Percentiles rank a stretch among this genome's conserved stretches.
phyloP scores from a whole-genome alignment of 306 rosid species.

The Echinosophora koreensis region DNA sequence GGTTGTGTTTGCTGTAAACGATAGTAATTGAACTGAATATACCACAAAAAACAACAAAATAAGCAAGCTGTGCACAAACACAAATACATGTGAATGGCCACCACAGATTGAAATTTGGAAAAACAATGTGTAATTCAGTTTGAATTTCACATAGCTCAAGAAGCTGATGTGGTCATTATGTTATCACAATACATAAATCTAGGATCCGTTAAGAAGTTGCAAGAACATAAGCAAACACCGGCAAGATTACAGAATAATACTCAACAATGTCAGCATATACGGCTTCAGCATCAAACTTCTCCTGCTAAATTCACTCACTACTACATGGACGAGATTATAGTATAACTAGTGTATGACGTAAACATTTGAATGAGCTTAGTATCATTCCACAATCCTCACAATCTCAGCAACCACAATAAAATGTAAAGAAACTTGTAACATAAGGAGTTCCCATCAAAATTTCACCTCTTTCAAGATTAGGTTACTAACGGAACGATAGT shows the following conservation, averaged over 20 bases:
- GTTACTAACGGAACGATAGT: slow-evolving; percentile 53
- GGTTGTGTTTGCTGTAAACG: background rate
- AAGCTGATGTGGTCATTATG: background rate
- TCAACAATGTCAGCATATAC: slow-evolving; percentile 8
- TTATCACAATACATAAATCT: background rate
- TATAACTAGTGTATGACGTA: background rate
- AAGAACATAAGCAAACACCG: background rate
- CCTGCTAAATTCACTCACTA: background rate
- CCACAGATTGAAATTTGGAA: background rate
- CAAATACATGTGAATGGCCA: background rate
- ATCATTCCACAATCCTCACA: background rate
- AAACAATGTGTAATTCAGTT: background rate
- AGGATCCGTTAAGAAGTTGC: background rate
- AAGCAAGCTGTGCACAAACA: background rate
- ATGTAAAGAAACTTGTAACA: background rate
- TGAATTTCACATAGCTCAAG: background rate
- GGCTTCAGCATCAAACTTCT: background rate
- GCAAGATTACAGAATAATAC: too few relatives aligned
- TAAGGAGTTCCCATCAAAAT: background rate
- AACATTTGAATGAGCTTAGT: slow-evolving; percentile 10
- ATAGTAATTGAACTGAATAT: background rate
- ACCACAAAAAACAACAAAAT: background rate
- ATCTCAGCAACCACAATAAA: background rate
- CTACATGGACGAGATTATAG: background rate
- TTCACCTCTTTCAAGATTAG: slow-evolving; percentile 71